A percentile compares a stretch with the other conserved stretches of the same genome.
Evolutionary conservation across 345 rosid species (phyloP).

Genomic region (Salix dunnii): DNA sequence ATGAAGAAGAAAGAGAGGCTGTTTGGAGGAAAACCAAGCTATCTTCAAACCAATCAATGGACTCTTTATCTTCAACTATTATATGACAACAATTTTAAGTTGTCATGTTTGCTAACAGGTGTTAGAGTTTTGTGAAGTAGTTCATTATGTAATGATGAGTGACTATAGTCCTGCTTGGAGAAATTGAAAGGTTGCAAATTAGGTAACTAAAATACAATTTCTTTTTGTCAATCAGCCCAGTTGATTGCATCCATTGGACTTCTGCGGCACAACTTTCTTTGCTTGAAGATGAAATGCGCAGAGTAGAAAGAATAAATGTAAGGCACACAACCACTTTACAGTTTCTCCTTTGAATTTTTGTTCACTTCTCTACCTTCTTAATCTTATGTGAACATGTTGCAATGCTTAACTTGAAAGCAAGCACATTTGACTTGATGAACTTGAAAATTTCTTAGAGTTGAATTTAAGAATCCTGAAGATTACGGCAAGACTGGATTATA

Average conservation of each 20-base stretch:
- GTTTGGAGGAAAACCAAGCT: no score
- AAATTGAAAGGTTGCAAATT: background rate
- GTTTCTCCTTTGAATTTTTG: slow-evolving; percentile 6
- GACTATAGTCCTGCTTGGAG: background rate
- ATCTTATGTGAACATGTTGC: background rate
- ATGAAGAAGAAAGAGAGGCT: no score
- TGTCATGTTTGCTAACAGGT: no score
- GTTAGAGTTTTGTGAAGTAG: no score
- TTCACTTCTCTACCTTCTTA: background rate
- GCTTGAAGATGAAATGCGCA: slow-evolving; percentile 96
- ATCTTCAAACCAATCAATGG: no score
- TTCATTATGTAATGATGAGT: no score
- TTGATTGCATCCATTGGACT: slow-evolving; percentile 93
- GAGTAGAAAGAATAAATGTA: slow-evolving; percentile 96
- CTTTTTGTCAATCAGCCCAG: slow-evolving; percentile 61
- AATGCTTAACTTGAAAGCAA: background rate
- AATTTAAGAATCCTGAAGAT: background rate
- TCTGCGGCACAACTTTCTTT: slow-evolving; percentile 88
- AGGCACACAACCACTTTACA: slow-evolving; percentile 17
- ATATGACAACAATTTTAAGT: no score
- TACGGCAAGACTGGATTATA: background rate
- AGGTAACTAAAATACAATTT: background rate
- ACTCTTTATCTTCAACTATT: no score
- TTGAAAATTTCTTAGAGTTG: background rate
- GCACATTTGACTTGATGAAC: background rate